Base-by-base conservation (phyloP, 331 rosid genomes). In the Acacia concinna region DNA sequence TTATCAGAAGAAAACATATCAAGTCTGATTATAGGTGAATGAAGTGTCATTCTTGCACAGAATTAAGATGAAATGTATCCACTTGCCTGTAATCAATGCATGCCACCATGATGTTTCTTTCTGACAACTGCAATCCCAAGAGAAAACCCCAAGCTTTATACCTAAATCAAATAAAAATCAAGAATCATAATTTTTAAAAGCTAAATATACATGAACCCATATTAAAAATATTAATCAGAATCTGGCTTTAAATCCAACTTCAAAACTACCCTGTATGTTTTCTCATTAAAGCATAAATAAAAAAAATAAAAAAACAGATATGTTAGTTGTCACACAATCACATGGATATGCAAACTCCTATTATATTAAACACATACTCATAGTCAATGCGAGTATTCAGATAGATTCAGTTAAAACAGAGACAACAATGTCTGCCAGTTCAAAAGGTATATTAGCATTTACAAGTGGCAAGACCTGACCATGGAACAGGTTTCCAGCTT, bases 91-190 rank as follows among this genome's bases (percentile, higher is more conserved):
- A 96, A 89, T 96, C 99, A 72, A 88, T 0, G 81, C 94, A 89
- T 65, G 99, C 99, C 81, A 96, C 99, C 8, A 96, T 86, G 77
- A 96, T 83, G 80, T 82, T 96, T 86, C 97, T 88, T 85, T 96
- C 97, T 60, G 97, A 97, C 84, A 96, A 86, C 82, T 87, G 94
- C 57, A 90, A 77, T 78, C 98, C 99, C 83, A 93, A 84, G 81
- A 96, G 89, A 68, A 97, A 82, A 74, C 99, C 99, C 98, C 99
- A 96, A 56, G 99, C 98, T 90, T 96, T 96, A 78, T 96, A 88
- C 92, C 99, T 96, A 66, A 83, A 85, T 71, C 77, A 82, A 67
- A 84, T 20, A 64, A 81, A 82, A 80, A 31, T 8, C n/a, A 43
- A 64, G 66, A 81, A 80, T 84, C 73, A 73, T 60, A 79, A 78